Base-by-base conservation (phyloP, 176 grass and related monocot species). In the Aechmea fasciata region DNA sequence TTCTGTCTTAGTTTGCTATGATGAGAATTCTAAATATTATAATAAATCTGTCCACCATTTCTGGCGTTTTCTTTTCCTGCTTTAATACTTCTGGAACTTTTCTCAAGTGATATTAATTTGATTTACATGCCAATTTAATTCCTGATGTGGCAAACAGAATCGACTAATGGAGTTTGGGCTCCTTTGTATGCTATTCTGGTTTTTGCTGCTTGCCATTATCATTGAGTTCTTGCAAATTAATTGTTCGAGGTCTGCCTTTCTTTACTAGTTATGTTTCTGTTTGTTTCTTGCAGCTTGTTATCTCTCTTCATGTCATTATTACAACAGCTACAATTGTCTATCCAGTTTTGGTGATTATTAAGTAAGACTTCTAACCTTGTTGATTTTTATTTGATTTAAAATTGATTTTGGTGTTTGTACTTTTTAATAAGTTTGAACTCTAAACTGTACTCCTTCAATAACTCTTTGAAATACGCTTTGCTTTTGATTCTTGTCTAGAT, bases 311-410 rank as follows among this genome's bases (percentile, higher is more conserved):
- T 79, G 75, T 93, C 68, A 57, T 93, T 64, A 73, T 87, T 83
- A 88, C 87, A 77, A 87, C 82, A 33, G 64, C 81, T 85, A 67
- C 85, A 69, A 76, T 97, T 67, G 17, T 81, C 41, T 93, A 87
- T 92, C 94, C 94, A 68, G 79, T 78, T 79, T 83, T 83, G 67
- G 86, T 97, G 47, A 97, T 92, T 90, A 84, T 97, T 73, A 92
- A 81, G 94, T 97, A 90, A 87, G 86, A 68, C 79, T 70, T 52
- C 19, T 41, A 41, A 51, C 57, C 54, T 81, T 9, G 10, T 47
- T 11, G 52, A 18, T 18, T 47, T 52, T 19, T 75, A 52, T 70
- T 22, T 8, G 9, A 51, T 29, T 25, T 55, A 4, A 48, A 59
- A 29, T 15, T 64, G 48, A 41, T 70, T 70, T 41, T 52, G 26